Base-by-base conservation (phyloP, 495 filamentous ascomycete genomes). In the Xylaria castorea region DNA sequence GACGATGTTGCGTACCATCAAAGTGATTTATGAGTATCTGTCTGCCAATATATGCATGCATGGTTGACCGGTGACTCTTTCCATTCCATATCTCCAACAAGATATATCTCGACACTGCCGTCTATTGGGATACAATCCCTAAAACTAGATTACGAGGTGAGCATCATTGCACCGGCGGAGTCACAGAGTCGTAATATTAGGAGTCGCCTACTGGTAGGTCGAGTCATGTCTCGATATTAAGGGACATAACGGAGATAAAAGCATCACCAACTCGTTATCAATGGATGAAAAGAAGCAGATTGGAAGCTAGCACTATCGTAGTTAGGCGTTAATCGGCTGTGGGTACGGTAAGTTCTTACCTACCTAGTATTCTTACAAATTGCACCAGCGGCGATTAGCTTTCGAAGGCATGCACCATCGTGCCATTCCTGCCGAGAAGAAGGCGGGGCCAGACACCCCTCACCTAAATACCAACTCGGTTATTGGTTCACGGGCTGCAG, bases 211-310 rank as follows among this genome's bases (percentile, higher is more conserved):
- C 48, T 30, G 4, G 46, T 22, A 36, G 3, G 9, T 42, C 32
- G 0, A 8, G 8, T 40, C 20, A 25, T 44, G 8, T 51, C 22
- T 44, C 61, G 61, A 64, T 18, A 11, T 64, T 64, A 44, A 44
- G 38, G 61, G 61, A 64, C 5, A 64, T 64, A 64, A 44, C 61
- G 61, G 61, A 44, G 38, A 42, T 63, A 63, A 38, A 25, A 22
- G 30, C 8, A 50, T 62, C 36, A 7, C 3, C 12, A 34, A 18
- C 14, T 40, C 58, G 8, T 40, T 38, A 5, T 22, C 36, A 11
- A 63, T 62, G 53, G 30, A 32, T 8, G 1, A n/a, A 32, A 60
- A 20, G 5, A 9, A 30, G 5, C 57, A 36, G 27, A 3, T 60
- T 20, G 20, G 1, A 60, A n/a, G 57, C 32, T 5, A 60, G 8